Evolutionary conservation across 2,329 filamentous ascomycete species (phyloP).

Genomic region (Truncatella angustata): DNA sequence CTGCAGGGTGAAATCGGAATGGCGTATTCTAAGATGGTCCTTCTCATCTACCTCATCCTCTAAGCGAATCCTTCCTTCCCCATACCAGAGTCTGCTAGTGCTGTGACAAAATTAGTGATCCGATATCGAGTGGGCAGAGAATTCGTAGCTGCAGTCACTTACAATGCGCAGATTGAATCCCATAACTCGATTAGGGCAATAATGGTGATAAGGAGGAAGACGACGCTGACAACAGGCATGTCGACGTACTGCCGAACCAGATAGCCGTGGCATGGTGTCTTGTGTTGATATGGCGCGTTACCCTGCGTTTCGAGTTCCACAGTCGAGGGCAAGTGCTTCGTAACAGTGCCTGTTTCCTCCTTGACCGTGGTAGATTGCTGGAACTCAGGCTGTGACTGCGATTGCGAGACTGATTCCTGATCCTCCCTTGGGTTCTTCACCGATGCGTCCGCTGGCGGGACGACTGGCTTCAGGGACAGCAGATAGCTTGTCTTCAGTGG

Average conservation of each 20-base stretch:
- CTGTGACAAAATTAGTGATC: constrained; percentile 14
- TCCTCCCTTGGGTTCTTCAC: too few relatives aligned
- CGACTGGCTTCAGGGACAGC: background rate
- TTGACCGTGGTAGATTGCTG: constrained; percentile 25
- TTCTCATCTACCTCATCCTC: constrained; percentile 12
- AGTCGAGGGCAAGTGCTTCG: constrained; percentile 21
- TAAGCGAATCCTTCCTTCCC: constrained; percentile 21
- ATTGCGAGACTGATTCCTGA: background rate
- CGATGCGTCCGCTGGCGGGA: background rate
- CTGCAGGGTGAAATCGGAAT: background rate
- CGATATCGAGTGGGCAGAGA: background rate
- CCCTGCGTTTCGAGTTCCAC: constrained; percentile 28
- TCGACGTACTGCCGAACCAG: constrained; percentile 24
- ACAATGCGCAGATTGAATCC: constrained; percentile 20
- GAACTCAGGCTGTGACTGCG: constrained; percentile 18
- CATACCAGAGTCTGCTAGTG: constrained; percentile 13
- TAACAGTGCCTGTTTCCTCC: constrained; percentile 25
- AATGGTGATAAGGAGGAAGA: constrained; percentile 17
- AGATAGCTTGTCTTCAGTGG: constrained; percentile 8
- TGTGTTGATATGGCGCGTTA: constrained; percentile 22
- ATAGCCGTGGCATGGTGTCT: constrained; percentile 23
- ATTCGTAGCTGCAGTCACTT: constrained; percentile 6
- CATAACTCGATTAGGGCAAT: constrained; percentile 23
- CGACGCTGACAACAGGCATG: constrained; percentile 21
- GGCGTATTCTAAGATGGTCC: background rate